phyloP scores from a whole-genome alignment of 257 asterid species.

The Solanum pennellii region DNA sequence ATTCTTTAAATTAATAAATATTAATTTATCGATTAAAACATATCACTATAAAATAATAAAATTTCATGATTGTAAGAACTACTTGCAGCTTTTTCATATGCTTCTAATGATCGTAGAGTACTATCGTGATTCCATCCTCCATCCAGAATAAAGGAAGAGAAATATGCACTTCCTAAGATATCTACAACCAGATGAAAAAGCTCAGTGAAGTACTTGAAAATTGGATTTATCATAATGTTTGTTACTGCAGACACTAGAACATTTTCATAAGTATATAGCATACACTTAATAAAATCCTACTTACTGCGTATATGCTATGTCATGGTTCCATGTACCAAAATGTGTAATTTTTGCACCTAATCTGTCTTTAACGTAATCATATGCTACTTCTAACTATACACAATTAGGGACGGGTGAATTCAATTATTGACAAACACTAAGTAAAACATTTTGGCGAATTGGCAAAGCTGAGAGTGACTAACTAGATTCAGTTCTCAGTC shows the following conservation, averaged over 20 bases:
- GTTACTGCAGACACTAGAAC: neutral
- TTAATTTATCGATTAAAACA: too few species aligned
- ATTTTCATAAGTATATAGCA: neutral
- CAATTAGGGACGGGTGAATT: neutral
- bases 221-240: neutral
- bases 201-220: neutral
- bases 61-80: too few species aligned
- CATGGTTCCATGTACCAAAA: too few species aligned
- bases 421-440: neutral
- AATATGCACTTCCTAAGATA: conserved; percentile 72
- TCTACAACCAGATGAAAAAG: conserved; percentile 28
- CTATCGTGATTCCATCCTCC: too few species aligned
- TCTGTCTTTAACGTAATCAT: neutral
- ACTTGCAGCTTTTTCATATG: too few species aligned
- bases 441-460: neutral
- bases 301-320: neutral
- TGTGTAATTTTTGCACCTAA: too few species aligned
- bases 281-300: neutral
- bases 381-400: neutral
- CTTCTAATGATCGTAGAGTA: too few species aligned
- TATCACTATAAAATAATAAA: too few species aligned
- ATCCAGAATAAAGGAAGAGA: conserved; percentile 47
- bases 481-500: neutral
- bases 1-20: too few species aligned
- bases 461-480: neutral